Percentiles rank a stretch among this genome's conserved stretches.
Evolutionary conservation across 345 rosid species (phyloP).

Genomic region (Lepidium aucheri): DNA sequence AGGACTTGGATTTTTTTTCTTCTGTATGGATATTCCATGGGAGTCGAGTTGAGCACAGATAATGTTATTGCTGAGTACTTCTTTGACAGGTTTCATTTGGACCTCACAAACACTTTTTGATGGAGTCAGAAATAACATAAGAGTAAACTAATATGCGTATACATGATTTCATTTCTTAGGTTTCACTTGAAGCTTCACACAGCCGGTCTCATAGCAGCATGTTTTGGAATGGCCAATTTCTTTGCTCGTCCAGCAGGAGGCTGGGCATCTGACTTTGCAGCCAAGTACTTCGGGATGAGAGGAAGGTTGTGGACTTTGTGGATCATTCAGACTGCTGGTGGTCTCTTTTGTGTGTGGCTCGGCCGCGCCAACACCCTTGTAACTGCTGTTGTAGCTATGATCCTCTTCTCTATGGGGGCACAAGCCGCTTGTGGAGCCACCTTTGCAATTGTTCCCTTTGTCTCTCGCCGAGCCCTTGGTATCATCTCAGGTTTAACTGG

Average conservation of each 20-base stretch:
- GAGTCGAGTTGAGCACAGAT: slow-evolving; percentile 60
- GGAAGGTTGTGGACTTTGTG: slow-evolving; percentile 49
- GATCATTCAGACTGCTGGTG: slow-evolving; percentile 53
- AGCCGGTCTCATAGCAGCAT: slow-evolving; percentile 50
- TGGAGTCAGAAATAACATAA: neutral
- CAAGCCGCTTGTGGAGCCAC: slow-evolving; percentile 57
- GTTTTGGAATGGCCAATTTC: slow-evolving; percentile 54
- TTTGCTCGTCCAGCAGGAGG: slow-evolving; percentile 50
- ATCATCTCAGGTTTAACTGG: slow-evolving; percentile 47
- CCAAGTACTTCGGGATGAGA: slow-evolving; percentile 42
- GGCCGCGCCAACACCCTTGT: slow-evolving; percentile 33
- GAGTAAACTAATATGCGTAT: neutral
- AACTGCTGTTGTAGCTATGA: slow-evolving; percentile 34
- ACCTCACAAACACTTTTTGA: too few species aligned
- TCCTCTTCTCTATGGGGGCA: slow-evolving; percentile 47
- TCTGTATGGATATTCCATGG: slow-evolving; percentile 61
- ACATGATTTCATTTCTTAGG: neutral
- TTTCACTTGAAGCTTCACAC: slow-evolving; percentile 40
- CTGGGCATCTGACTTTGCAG: slow-evolving; percentile 34
- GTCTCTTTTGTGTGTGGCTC: slow-evolving; percentile 44
- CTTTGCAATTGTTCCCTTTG: slow-evolving; percentile 48
- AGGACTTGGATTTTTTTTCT: slow-evolving; percentile 63
- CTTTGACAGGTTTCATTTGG: slow-evolving; percentile 40
- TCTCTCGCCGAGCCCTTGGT: slow-evolving; percentile 45
- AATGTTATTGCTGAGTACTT: slow-evolving; percentile 67